Conservation (phyloP, 2,329 filamentous ascomycete species). For the Mycosphaerelloides madeirae region DNA sequence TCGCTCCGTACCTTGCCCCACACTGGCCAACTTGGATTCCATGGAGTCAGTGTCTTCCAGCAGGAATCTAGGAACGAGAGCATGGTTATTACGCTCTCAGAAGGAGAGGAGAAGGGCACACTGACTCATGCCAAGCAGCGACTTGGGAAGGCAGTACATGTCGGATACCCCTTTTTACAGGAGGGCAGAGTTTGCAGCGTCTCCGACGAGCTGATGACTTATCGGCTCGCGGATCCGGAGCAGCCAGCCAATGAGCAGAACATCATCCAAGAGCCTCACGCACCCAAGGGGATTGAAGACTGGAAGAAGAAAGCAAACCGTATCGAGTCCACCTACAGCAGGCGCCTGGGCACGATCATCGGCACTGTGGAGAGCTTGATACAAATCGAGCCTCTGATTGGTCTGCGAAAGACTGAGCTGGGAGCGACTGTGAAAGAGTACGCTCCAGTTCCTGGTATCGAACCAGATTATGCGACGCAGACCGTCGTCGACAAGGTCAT, state of each 20-base stretch:
- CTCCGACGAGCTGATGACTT: slow-evolving; percentile 90
- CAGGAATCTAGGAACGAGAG: slow-evolving; percentile 95
- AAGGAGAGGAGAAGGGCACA: slow-evolving; percentile 66
- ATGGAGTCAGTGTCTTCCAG: slow-evolving; percentile 91
- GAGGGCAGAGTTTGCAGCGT: slow-evolving; percentile 87
- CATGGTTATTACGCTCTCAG: slow-evolving; percentile 80
- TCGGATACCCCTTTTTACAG: slow-evolving; percentile 92
- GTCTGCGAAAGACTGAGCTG: slow-evolving; percentile 81
- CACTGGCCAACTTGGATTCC: slow-evolving; percentile 73
- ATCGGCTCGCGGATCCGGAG: slow-evolving; percentile 60
- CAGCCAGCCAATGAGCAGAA: slow-evolving; percentile 38
- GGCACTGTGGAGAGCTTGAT: slow-evolving; percentile 83
- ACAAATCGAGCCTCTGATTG: slow-evolving; percentile 90
- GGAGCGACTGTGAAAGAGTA: slow-evolving; percentile 93
- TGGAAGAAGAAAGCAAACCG: slow-evolving; percentile 79
- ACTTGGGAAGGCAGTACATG: slow-evolving; percentile 78
- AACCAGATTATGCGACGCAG: slow-evolving; percentile 87
- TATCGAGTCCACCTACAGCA: slow-evolving; percentile 84
- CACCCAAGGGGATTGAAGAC: slow-evolving; percentile 69
- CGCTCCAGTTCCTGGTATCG: slow-evolving; percentile 74
- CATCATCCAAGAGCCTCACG: slow-evolving; percentile 65
- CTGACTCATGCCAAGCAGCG: slow-evolving; percentile 69
- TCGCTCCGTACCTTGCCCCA: slow-evolving; percentile 82
- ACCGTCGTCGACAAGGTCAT: slow-evolving; percentile 83
- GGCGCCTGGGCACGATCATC: slow-evolving; percentile 81